Evolutionary conservation across 2,329 filamentous ascomycete species (phyloP).

Genomic region (Microdochium bolleyi): DNA sequence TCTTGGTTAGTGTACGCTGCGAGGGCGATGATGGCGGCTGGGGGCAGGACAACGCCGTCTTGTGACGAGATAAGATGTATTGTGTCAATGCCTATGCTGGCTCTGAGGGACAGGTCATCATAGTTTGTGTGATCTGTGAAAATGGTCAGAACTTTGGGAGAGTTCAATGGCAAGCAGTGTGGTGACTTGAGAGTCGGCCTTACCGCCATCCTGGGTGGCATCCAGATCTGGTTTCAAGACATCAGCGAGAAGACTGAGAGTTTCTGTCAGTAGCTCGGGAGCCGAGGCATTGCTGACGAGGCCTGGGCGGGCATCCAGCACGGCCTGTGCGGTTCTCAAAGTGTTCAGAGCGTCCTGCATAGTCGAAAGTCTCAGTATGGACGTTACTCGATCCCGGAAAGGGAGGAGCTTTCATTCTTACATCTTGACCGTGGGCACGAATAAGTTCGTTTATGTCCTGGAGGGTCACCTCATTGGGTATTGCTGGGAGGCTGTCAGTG

Average conservation of each 20-base stretch:
- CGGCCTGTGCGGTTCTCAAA: neutral
- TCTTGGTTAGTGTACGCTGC: conserved; percentile 15
- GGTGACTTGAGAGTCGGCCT: neutral
- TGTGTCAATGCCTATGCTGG: neutral
- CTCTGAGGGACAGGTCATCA: neutral
- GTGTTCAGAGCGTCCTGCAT: neutral
- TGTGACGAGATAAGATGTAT: neutral
- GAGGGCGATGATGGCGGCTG: neutral
- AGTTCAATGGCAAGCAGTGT: neutral
- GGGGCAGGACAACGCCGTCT: neutral
- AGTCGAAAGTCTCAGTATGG: neutral
- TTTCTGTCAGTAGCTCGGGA: neutral
- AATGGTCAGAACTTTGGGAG: neutral
- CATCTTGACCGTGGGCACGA: neutral
- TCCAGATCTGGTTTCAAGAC: neutral
- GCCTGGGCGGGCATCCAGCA: neutral
- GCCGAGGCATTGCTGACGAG: neutral
- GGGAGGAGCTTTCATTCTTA: neutral
- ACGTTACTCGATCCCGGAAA: neutral
- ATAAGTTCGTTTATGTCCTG: no score
- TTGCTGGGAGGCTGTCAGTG: no score
- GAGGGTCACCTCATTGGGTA: no score
- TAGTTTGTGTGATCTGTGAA: neutral
- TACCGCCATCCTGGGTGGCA: neutral
- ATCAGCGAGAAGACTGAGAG: neutral